These are phyloP conservation scores for Aspergillus fumigatus DNA, from an alignment of 2,329 filamentous ascomycete genomes.

Conservation along the genomic window DNA sequence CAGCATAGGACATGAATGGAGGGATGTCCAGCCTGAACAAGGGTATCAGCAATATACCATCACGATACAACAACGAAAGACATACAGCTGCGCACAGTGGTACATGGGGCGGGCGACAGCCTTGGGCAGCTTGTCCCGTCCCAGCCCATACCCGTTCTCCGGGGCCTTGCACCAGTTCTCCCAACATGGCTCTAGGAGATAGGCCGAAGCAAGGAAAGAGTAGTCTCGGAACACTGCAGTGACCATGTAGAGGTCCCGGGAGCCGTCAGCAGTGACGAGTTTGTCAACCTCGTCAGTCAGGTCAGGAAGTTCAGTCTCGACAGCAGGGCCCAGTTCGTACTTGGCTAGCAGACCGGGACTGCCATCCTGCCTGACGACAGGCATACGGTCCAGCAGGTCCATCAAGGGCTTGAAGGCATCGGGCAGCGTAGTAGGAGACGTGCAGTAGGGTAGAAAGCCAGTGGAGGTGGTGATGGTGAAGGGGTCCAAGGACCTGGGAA, in stretches of 20 bases:
- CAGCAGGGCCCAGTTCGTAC: constrained; percentile 68
- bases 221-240: constrained; percentile 90
- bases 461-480: constrained; percentile 46
- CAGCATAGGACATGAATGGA: constrained; percentile 84
- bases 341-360: constrained; percentile 71
- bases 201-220: constrained; percentile 82
- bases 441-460: constrained; percentile 42
- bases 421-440: constrained; percentile 54
- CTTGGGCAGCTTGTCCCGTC: constrained; percentile 66
- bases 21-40: constrained; percentile 63
- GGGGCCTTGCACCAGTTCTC: constrained; percentile 55
- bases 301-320: constrained; percentile 71
- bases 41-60: constrained; percentile 16
- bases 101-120: constrained; percentile 77
- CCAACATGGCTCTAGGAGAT: constrained; percentile 88
- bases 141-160: constrained; percentile 73
- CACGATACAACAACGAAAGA: constrained; percentile 19
- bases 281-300: constrained; percentile 68
- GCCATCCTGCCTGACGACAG: constrained; percentile 70
- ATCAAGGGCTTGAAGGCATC: constrained; percentile 68
- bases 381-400: constrained; percentile 69
- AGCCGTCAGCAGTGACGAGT: constrained; percentile 47
- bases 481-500: constrained; percentile 41
- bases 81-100: constrained; percentile 79
- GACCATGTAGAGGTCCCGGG: constrained; percentile 69